Base-by-base conservation (phyloP, 495 filamentous ascomycete genomes). In the Xylaria nigripes region DNA sequence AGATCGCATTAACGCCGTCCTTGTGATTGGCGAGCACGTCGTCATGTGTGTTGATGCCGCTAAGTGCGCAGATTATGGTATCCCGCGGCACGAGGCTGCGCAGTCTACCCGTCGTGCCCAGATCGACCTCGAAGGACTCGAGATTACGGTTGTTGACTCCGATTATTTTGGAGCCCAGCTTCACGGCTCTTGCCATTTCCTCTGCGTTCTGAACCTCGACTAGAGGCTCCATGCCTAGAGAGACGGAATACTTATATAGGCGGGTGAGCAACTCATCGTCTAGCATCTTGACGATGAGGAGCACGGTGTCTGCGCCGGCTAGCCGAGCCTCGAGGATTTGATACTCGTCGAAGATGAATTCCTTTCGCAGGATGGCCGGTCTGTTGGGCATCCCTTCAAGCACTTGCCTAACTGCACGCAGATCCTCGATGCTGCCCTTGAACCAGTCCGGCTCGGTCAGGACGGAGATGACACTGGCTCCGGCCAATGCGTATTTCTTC, bases 381-480 rank as follows among this genome's bases (percentile, higher is more conserved):
- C 93, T 80, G 67, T 96, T 93, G 0, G 87, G 83, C 81, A 97
- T 87, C 10, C 86, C 88, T 58, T 90, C 84, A 15, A 99, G 74
- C 41, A 86, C 89, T 66, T 90, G 88, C 12, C 93, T 83, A 24
- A 96, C 93, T 50, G 85, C 81, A 43, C 89, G 84, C 32, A 99
- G 74, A 66, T 99, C 93, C 49, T 99, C 93, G 48, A 97, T 89
- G 58, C 86, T 91, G 25, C 93, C 93, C 70, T 96, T 97, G 74
- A 99, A 99, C 90, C 90, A 99, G 61, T 96, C 86, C 0, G 93
- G 93, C 70, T 99, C 93, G 0, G 93, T 99, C 49, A 99, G 81
- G 12, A 99, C 94, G 10, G 91, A 96, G 60, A 98, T 97, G 25
- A 94, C 86, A 60, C 92, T 96, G 23, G 93, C 94, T 19, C 93